phyloP scores from a whole-genome alignment of 2,329 filamentous ascomycete genomes.

The Escovopsis sp. region DNA sequence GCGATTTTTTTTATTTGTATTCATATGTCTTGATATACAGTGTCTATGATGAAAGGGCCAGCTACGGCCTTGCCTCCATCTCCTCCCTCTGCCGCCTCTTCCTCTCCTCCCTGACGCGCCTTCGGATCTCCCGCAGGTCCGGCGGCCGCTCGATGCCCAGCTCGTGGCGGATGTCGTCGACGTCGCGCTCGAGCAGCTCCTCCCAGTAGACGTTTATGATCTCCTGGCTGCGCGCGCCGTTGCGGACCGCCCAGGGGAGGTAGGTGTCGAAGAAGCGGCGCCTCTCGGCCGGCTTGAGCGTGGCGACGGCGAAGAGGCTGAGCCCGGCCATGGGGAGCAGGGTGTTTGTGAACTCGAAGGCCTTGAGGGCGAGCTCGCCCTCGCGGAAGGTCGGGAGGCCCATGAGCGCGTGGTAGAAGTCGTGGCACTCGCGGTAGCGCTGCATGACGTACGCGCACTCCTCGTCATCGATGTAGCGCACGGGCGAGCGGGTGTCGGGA shows the following conservation, averaged over 20 bases:
- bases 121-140: conserved; percentile 66
- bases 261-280: conserved; percentile 60
- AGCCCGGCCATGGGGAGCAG: conserved; percentile 88
- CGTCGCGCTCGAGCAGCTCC: conserved; percentile 74
- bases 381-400: conserved; percentile 85
- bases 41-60: no score
- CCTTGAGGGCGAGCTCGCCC: conserved; percentile 93
- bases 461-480: conserved; percentile 85
- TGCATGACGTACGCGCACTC: conserved; percentile 99
- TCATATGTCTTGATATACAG: no score
- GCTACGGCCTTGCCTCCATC: conserved; percentile 8
- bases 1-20: no score
- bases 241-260: conserved; percentile 79
- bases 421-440: conserved; percentile 90
- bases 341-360: conserved; percentile 94
- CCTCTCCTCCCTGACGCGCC: conserved; percentile 47
- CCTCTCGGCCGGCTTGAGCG: conserved; percentile 70
- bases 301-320: conserved; percentile 71
- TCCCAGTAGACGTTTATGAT: conserved; percentile 98
- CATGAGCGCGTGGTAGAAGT: conserved; percentile 93
- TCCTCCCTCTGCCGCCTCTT: conserved; percentile 46
- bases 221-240: conserved; percentile 62
- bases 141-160: conserved; percentile 80
- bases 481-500: conserved; percentile 69
- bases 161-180: conserved; percentile 56